Evolutionary conservation across 2,329 filamentous ascomycete genomes (phyloP).

Genomic region (Cyclaneusma minus): DNA sequence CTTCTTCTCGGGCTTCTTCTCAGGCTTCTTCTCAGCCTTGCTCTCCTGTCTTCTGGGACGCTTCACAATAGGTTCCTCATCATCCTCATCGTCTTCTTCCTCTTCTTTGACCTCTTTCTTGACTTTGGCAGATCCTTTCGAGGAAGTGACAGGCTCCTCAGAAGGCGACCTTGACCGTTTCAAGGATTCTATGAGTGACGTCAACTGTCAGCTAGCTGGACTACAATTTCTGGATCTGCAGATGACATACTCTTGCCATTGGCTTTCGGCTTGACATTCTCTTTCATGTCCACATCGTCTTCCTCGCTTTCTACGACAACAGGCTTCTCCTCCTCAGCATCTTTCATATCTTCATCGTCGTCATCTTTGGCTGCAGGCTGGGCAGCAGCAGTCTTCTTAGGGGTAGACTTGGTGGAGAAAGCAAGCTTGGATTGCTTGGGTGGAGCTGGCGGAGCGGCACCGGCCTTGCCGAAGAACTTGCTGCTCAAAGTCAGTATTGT

Average conservation of each 20-base stretch:
- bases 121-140: too few relatives aligned
- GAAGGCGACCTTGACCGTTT: too few relatives aligned
- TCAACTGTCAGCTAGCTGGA: too few relatives aligned
- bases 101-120: slow-evolving; percentile 18
- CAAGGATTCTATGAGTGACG: too few relatives aligned
- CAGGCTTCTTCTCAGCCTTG: slow-evolving; percentile 18
- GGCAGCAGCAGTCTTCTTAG: slow-evolving; percentile 13
- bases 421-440: slow-evolving; percentile 66
- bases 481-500: slow-evolving; percentile 40
- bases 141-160: too few relatives aligned
- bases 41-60: slow-evolving; percentile 25
- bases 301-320: slow-evolving; percentile 11
- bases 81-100: slow-evolving; percentile 32
- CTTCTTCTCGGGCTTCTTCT: slow-evolving; percentile 17
- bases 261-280: slow-evolving; percentile 8
- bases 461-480: slow-evolving; percentile 67
- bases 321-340: slow-evolving; percentile 14
- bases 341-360: slow-evolving; percentile 9
- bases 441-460: slow-evolving; percentile 40
- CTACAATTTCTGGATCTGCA: too few relatives aligned
- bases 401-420: slow-evolving; percentile 46
- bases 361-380: slow-evolving; percentile 9
- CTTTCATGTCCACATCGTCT: slow-evolving; percentile 16
- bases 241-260: slow-evolving; percentile 5
- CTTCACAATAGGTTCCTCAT: slow-evolving; percentile 46